phyloP scores from a whole-genome alignment of 495 filamentous ascomycete species.

The Aspergillus haitiensis region DNA sequence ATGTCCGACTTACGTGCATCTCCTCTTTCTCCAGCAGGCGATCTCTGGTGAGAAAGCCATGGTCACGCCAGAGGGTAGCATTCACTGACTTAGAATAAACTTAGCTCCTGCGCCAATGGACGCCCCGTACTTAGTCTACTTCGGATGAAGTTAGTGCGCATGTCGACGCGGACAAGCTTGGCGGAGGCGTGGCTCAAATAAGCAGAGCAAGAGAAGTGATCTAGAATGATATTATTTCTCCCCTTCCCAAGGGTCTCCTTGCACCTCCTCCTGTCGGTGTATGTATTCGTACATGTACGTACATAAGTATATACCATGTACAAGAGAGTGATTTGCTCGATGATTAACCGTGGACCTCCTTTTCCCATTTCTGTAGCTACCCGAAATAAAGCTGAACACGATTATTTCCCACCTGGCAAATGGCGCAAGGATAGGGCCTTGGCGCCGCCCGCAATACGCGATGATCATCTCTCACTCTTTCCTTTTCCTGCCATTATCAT shows the following conservation, averaged over 20 bases:
- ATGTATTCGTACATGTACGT: no score
- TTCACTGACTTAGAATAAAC: neutral
- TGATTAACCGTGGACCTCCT: neutral
- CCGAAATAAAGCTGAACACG: no score
- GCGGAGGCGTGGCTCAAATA: neutral
- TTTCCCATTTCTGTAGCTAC: neutral
- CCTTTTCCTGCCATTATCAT: no score
- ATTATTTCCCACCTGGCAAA: no score
- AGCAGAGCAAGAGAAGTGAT: neutral
- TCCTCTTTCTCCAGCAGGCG: neutral
- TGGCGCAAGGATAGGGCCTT: no score
- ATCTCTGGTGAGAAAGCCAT: neutral
- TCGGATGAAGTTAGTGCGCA: neutral
- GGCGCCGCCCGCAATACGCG: no score
- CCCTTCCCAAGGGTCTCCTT: no score
- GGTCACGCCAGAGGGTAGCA: constrained; percentile 1
- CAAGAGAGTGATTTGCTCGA: neutral
- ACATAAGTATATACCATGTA: no score
- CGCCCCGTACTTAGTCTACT: no score
- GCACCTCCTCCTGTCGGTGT: no score
- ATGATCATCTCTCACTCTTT: no score
- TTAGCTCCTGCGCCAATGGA: constrained; percentile 1
- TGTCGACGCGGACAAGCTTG: constrained; percentile 10
- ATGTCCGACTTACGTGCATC: neutral
- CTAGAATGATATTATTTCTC: no score